A percentile compares a stretch with the other conserved stretches of the same genome.
Conservation (phyloP, 805 yeast species). For the Lipomyces mesembrius region DNA sequence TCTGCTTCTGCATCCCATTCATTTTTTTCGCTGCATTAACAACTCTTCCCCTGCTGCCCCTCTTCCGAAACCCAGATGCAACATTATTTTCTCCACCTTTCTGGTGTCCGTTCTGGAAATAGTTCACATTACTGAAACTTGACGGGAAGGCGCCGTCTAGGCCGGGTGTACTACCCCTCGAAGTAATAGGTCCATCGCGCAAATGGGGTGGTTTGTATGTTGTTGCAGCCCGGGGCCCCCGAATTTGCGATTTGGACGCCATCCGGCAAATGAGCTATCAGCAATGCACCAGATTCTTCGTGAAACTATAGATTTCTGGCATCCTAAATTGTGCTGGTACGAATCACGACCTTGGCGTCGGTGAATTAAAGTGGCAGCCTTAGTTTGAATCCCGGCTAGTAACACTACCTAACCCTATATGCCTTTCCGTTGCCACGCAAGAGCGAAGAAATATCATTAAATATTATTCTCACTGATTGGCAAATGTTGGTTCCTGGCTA, state of each 20-base stretch:
- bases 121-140: neutral
- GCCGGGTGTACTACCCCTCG: neutral
- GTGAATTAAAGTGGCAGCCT: too few relatives aligned
- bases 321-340: neutral
- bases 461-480: neutral
- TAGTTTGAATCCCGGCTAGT: too few relatives aligned
- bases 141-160: neutral
- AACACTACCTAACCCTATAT: neutral
- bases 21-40: neutral
- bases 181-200: neutral
- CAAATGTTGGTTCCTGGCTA: neutral
- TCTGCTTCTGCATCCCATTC: neutral
- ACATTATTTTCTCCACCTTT: neutral
- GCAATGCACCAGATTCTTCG: neutral
- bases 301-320: neutral
- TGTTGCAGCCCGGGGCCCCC: neutral
- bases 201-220: constrained; percentile 5
- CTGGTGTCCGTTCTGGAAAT: neutral
- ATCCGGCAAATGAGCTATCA: neutral
- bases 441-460: too few relatives aligned
- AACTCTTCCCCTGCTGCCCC: neutral
- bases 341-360: neutral
- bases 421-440: neutral
- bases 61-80: constrained; percentile 7
- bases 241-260: neutral